phyloP scores from a whole-genome alignment of 139 green algal species.

The Coelastrella sp. region DNA sequence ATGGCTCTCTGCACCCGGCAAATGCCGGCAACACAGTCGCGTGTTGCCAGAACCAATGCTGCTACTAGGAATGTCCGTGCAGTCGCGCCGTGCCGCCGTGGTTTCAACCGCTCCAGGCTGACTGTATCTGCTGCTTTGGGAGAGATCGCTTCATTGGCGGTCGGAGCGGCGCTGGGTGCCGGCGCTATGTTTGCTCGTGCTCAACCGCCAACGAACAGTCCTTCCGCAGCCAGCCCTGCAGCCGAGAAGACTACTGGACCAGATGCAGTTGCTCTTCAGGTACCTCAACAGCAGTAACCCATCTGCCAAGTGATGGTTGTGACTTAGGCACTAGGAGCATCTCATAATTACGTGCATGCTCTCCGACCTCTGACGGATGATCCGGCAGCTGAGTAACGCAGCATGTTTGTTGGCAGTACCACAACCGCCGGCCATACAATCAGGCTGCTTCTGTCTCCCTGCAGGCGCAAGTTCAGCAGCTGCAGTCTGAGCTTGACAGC shows the following conservation, averaged over 20 bases:
- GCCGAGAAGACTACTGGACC: background rate
- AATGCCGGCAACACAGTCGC: background rate
- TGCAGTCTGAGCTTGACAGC: constrained; percentile 9
- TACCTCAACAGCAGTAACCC: background rate
- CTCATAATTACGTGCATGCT: background rate
- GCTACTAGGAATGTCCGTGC: background rate
- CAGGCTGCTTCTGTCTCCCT: background rate
- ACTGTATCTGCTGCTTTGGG: constrained; percentile 15
- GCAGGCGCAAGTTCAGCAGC: constrained; percentile 13
- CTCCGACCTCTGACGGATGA: background rate
- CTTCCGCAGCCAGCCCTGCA: background rate
- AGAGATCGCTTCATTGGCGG: constrained; percentile 25
- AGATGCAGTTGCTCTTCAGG: background rate
- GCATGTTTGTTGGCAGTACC: background rate
- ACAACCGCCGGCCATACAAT: background rate
- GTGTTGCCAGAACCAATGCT: background rate
- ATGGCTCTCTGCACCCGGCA: background rate
- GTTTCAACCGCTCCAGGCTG: background rate
- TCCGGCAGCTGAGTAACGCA: background rate
- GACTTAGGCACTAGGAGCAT: background rate
- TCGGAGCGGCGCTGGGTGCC: constrained; percentile 14
- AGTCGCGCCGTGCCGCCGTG: background rate
- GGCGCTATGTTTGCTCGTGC: constrained; percentile 15
- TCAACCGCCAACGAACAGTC: background rate
- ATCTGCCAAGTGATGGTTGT: background rate